Evolutionary conservation across 2,329 filamentous ascomycete genomes (phyloP).

Genomic region (Colletotrichum tanaceti): DNA sequence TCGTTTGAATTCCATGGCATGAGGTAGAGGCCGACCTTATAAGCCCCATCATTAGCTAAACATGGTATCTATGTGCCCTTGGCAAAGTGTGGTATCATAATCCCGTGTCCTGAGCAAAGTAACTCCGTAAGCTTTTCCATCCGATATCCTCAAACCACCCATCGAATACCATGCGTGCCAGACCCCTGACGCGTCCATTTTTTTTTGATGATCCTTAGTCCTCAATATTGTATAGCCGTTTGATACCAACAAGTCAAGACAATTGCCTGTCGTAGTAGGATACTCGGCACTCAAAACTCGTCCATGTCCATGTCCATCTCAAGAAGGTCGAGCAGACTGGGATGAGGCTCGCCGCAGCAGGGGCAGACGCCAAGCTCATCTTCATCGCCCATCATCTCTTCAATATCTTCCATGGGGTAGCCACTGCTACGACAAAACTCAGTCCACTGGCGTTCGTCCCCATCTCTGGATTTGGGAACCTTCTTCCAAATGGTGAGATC

Average conservation of each 20-base stretch:
- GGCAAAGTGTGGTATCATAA: constrained; percentile 39
- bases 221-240: not conserved
- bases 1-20: not conserved
- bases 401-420: constrained; percentile 45
- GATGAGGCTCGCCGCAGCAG: constrained; percentile 55
- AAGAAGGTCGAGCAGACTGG: constrained; percentile 50
- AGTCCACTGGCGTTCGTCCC: constrained; percentile 58
- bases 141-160: not conserved
- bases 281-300: not conserved
- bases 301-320: constrained; percentile 43
- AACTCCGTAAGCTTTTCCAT: constrained; percentile 31
- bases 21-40: constrained; percentile 1
- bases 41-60: constrained; percentile 17
- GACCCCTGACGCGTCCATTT: not conserved
- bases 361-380: constrained; percentile 49
- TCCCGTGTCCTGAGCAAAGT: constrained; percentile 21
- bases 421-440: constrained; percentile 58
- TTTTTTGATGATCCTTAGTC: not conserved
- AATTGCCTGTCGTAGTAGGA: not conserved
- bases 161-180: constrained; percentile 5
- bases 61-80: constrained; percentile 33
- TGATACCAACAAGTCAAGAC: not conserved
- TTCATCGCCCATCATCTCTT: constrained; percentile 51
- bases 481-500: constrained; percentile 64
- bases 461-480: constrained; percentile 57